A percentile compares a stretch with the other conserved stretches of the same genome.
These are phyloP conservation scores for Catharanthus roseus DNA, from an alignment of 257 asterid genomes.

Conservation along the genomic window DNA sequence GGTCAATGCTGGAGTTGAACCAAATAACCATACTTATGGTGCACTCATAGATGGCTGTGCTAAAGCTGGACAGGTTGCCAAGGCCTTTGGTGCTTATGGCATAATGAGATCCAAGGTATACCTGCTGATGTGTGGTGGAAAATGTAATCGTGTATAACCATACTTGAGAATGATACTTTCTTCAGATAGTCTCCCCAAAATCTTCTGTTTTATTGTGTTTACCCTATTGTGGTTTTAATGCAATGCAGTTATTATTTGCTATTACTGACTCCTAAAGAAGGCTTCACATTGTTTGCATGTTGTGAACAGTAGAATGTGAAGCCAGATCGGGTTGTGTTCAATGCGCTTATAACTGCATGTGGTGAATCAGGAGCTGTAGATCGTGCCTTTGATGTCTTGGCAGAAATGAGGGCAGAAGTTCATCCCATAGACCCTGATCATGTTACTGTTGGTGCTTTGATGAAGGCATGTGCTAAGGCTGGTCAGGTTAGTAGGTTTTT, in stretches of 20 bases:
- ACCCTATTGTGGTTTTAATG: background rate
- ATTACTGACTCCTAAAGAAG: slow-evolving; percentile 5
- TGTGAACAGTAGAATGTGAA: slow-evolving; percentile 75
- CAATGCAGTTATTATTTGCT: background rate
- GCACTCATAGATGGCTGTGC: slow-evolving; percentile 98
- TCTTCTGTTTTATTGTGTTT: background rate
- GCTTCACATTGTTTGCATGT: slow-evolving; percentile 40
- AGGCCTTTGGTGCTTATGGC: slow-evolving; percentile 99
- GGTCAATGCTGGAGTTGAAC: slow-evolving; percentile 95
- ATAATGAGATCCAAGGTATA: slow-evolving; percentile 92
- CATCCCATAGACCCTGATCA: slow-evolving; percentile 95
- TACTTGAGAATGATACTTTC: background rate
- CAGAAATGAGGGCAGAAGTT: slow-evolving; percentile 77
- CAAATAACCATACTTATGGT: slow-evolving; percentile 90
- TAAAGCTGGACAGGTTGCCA: slow-evolving; percentile 96
- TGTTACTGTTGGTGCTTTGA: slow-evolving; percentile 86
- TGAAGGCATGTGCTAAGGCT: slow-evolving; percentile 85
- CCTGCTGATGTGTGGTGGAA: slow-evolving; percentile 10
- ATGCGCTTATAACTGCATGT: slow-evolving; percentile 97
- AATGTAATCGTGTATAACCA: background rate
- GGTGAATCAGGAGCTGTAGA: slow-evolving; percentile 96
- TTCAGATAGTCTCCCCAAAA: slow-evolving; percentile 5
- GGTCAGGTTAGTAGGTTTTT: slow-evolving; percentile 59
- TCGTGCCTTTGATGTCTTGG: slow-evolving; percentile 94
- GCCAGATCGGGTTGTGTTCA: slow-evolving; percentile 98